Conservation (phyloP, 1,284 basidiomycete species). For the Inonotus obliquus region DNA sequence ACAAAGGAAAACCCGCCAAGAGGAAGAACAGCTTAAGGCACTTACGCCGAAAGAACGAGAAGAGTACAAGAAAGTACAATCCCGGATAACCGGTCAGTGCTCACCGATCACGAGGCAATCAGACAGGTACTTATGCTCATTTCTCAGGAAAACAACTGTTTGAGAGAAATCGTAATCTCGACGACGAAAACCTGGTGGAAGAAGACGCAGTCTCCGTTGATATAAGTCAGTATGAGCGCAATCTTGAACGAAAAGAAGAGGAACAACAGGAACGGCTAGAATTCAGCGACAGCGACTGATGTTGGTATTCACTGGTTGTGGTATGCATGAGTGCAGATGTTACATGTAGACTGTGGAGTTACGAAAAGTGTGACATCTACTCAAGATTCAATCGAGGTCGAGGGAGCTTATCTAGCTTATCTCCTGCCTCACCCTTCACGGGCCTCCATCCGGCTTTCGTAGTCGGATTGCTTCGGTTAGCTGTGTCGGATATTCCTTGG, state of each 20-base stretch:
- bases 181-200: constrained; percentile 67
- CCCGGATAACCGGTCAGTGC: constrained; percentile 64
- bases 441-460: constrained; percentile 26
- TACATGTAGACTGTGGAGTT: not conserved
- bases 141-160: constrained; percentile 80
- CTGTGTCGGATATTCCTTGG: constrained; percentile 49
- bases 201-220: constrained; percentile 86
- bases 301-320: not conserved
- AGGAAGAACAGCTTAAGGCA: constrained; percentile 78
- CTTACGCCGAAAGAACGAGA: constrained; percentile 85
- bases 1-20: constrained; percentile 57
- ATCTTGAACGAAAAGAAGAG: constrained; percentile 54
- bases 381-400: constrained; percentile 5
- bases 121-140: not conserved
- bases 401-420: not conserved
- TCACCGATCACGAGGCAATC: not conserved
- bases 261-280: constrained; percentile 56
- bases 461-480: constrained; percentile 52
- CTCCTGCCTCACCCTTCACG: constrained; percentile 14
- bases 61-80: constrained; percentile 68
- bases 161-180: constrained; percentile 73
- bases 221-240: constrained; percentile 80
- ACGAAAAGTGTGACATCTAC: not conserved
- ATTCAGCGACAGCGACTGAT: constrained; percentile 80
- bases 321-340: not conserved